Evolutionary conservation across 805 yeast species (phyloP).

Genomic region (Monosporozyma solicola): DNA sequence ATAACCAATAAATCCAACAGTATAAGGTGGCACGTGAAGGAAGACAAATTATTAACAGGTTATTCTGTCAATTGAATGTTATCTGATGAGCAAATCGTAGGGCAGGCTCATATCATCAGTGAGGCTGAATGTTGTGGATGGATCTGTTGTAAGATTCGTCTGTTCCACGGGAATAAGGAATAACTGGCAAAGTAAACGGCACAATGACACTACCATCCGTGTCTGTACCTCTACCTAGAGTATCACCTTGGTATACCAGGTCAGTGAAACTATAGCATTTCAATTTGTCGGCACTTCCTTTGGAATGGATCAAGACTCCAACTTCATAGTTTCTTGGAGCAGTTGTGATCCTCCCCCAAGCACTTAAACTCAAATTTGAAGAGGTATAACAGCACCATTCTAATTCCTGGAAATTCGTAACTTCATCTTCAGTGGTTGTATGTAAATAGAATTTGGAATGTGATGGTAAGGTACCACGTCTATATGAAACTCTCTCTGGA

Average conservation of each 20-base stretch:
- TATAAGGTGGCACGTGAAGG: too few species aligned
- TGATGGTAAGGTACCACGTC: constrained; percentile 32
- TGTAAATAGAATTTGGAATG: constrained; percentile 64
- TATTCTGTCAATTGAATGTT: too few species aligned
- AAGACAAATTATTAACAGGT: too few species aligned
- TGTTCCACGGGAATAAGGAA: constrained; percentile 5
- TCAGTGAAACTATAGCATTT: constrained; percentile 16
- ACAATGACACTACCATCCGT: constrained; percentile 9
- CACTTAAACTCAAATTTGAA: constrained; percentile 65
- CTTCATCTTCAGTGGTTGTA: constrained; percentile 39
- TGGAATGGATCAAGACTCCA: constrained; percentile 39
- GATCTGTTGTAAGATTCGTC: constrained; percentile 10
- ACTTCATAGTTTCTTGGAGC: constrained; percentile 42
- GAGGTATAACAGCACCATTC: constrained; percentile 69
- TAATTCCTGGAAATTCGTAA: constrained; percentile 19
- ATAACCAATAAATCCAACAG: too few species aligned
- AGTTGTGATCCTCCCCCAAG: constrained; percentile 56
- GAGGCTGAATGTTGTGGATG: not conserved
- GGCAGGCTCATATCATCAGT: not conserved
- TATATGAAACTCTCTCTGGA: not conserved
- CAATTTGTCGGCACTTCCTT: constrained; percentile 12
- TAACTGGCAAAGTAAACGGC: constrained; percentile 19
- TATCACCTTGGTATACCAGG: constrained; percentile 9
- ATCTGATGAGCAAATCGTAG: too few species aligned
- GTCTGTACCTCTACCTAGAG: not conserved